A percentile compares a stretch with the other conserved stretches of the same genome.
Conservation (phyloP, 2,329 filamentous ascomycete genomes). For the Xylaria arbuscula region DNA sequence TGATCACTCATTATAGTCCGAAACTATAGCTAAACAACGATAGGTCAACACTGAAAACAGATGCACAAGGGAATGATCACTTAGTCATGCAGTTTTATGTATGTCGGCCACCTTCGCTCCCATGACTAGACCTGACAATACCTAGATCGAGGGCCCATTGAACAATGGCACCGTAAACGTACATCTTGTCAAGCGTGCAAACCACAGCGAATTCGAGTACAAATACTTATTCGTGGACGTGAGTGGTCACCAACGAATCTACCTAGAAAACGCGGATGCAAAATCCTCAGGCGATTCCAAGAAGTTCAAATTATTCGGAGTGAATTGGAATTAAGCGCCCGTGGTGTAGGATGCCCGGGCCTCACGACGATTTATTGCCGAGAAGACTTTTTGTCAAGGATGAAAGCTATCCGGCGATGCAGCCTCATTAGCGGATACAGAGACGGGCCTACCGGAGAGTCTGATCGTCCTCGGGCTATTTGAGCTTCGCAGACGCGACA, state of each 20-base stretch:
- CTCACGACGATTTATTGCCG: background rate
- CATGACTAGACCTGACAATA: constrained; percentile 41
- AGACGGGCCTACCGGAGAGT: background rate
- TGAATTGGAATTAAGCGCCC: constrained; percentile 63
- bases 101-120: constrained; percentile 46
- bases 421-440: background rate
- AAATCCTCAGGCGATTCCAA: constrained; percentile 53
- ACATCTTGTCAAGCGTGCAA: constrained; percentile 78
- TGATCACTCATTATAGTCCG: background rate
- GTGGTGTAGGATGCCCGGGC: background rate
- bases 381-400: background rate
- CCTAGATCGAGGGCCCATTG: constrained; percentile 78
- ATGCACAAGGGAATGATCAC: constrained; percentile 81
- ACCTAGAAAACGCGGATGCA: constrained; percentile 70
- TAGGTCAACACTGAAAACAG: constrained; percentile 75
- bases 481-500: background rate
- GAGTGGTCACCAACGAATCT: constrained; percentile 73
- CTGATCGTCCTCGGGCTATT: background rate
- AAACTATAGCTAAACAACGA: constrained; percentile 25
- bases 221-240: constrained; percentile 84
- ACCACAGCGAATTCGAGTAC: constrained; percentile 78
- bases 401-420: background rate
- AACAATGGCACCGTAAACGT: constrained; percentile 79
- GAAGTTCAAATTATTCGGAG: constrained; percentile 68
- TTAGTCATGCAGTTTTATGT: constrained; percentile 87